These are phyloP conservation scores for Saccharomycopsis capsularis DNA, from an alignment of 805 yeast species.

Conservation along the genomic window DNA sequence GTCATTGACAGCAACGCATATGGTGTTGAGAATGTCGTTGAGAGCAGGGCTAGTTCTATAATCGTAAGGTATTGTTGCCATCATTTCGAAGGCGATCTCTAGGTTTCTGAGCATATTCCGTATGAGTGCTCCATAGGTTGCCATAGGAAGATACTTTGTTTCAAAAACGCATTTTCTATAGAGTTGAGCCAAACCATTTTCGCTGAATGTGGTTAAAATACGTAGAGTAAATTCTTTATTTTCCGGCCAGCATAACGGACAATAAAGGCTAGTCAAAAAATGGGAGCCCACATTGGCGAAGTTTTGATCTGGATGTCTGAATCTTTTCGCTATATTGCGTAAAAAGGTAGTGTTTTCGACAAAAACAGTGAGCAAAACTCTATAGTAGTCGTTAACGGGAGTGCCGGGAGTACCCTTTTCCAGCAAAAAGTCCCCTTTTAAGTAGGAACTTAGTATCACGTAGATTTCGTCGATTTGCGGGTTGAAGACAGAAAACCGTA, in stretches of 20 bases:
- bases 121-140: not conserved
- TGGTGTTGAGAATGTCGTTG: not conserved
- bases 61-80: not conserved
- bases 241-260: not conserved
- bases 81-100: not conserved
- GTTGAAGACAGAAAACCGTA: slow-evolving; percentile 5
- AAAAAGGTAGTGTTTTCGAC: slow-evolving; percentile 2
- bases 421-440: slow-evolving; percentile 19
- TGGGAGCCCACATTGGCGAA: slow-evolving; percentile 4
- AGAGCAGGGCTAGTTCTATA: not conserved
- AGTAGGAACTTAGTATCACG: slow-evolving; percentile 10
- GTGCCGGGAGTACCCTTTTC: slow-evolving; percentile 7
- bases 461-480: slow-evolving; percentile 6
- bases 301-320: slow-evolving; percentile 4
- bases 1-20: slow-evolving; percentile 4
- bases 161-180: slow-evolving; percentile 3
- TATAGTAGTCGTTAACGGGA: slow-evolving; percentile 11
- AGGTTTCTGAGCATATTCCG: not conserved
- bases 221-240: slow-evolving; percentile 2
- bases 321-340: slow-evolving; percentile 1
- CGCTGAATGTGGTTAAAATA: not conserved
- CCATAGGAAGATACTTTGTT: slow-evolving; percentile 8
- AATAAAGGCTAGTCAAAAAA: slow-evolving; percentile 4
- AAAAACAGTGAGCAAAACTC: slow-evolving; percentile 3
- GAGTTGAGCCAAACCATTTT: slow-evolving; percentile 1